Evolutionary conservation across 352 stramenopile genomes (phyloP), one percentile per base, ranked within the genome.

Genomic region (Thalassiosira oceanica): DNA sequence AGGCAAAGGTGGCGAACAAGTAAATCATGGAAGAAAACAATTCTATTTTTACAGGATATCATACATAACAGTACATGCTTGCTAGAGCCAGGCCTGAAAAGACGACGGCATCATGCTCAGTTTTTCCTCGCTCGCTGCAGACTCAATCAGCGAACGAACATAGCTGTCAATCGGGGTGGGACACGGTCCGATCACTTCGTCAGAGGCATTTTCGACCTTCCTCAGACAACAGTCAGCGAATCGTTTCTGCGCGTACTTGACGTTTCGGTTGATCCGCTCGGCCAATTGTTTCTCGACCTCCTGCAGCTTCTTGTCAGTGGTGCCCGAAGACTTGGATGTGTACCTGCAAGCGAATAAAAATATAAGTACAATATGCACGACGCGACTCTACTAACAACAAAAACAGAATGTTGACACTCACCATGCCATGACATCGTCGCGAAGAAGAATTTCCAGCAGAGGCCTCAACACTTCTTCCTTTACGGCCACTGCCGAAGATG

Each of bases 391-490:
- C n/a, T n/a, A n/a, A n/a, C n/a, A n/a, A n/a, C n/a, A n/a, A n/a
- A n/a, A n/a, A n/a, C n/a, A n/a, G n/a, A n/a, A n/a, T n/a, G n/a
- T n/a, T n/a, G n/a, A n/a, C n/a, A n/a, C n/a, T n/a, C n/a, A n/a
- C 81, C 85, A 92, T 18, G 83, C 69, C 35, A 92, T 66, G 15
- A 92, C 82, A 65, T 92, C 86, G 67, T 92, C 86, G 64, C 84
- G 68, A 43, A 91, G 69, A 26, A 92, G 56, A 13, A 92, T 67
- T 28, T 84, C 67, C 5, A 91, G 55, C 26, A 89, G 82, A 6
- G 83, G 73, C 37, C 87, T 77, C 16, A 92, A 78, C 42, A 85
- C 53, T 29, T 65, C 68, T 49, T 48, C 46, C 36, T 86, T 69
- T 56, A 68, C 49, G 45, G 72, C 55, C 35, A 90, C 66, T 28